phyloP scores from a whole-genome alignment of 768 basidiomycete species.

The Tulasnella sp. region DNA sequence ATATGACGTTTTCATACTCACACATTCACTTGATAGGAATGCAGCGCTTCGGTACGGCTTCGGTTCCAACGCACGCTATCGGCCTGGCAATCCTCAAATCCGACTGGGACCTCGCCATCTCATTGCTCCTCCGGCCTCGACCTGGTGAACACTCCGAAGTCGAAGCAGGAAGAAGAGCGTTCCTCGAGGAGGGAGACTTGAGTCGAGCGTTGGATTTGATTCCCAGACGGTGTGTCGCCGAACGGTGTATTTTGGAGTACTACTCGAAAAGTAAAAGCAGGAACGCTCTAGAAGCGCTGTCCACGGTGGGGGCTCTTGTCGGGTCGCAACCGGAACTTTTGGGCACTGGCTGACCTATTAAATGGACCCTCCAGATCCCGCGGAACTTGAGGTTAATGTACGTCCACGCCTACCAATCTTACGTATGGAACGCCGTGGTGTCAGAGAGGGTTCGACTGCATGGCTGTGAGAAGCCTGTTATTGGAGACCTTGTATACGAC shows the following conservation, averaged over 20 bases:
- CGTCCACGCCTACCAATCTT: conserved; percentile 96
- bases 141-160: conserved; percentile 92
- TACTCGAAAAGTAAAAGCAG: conserved; percentile 75
- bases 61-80: conserved; percentile 90
- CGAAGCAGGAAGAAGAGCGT: conserved; percentile 72
- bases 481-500: conserved; percentile 88
- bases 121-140: conserved; percentile 70
- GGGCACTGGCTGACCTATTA: background rate
- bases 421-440: conserved; percentile 96
- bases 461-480: conserved; percentile 64
- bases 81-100: conserved; percentile 83
- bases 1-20: background rate
- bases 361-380: conserved; percentile 61
- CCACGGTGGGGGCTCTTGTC: conserved; percentile 47
- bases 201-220: conserved; percentile 76
- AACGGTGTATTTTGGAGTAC: conserved; percentile 84
- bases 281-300: conserved; percentile 81
- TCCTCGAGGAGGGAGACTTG: conserved; percentile 75
- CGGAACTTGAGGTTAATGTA: conserved; percentile 94
- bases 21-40: conserved; percentile 50
- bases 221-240: conserved; percentile 88
- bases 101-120: conserved; percentile 83
- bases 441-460: conserved; percentile 82
- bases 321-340: background rate
- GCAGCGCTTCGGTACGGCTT: conserved; percentile 97